Evolutionary conservation across 306 rosid genomes (phyloP), one percentile per base, ranked within the genome.

Genomic region (Pyrus bretschneideri): DNA sequence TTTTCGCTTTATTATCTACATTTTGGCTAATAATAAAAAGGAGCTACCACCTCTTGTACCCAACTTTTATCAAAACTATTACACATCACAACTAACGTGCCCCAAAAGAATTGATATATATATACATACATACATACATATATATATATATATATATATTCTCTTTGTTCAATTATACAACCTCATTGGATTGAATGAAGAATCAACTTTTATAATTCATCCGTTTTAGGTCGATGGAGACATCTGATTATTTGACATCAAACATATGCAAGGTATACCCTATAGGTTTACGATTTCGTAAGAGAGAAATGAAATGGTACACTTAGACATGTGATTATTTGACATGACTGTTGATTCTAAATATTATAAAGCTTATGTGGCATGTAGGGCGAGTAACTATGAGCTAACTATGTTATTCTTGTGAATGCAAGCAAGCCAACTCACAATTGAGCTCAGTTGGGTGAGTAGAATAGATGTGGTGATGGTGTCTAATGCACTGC

Each of bases 1-100:
- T 23, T 79, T 67, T 21, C 61, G 51, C 80, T 80, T 80, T 80
- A 69, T 61, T 21, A 51, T 76, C 64, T 3, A 75, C 67, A 72
- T 62, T 69, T 62, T 70, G 80, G 49, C 76, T 29, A 71, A 42
- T 44, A 67, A 69, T 73, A 73, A 13, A 66, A 60, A 42, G 65
- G 40, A 19, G 11, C 61, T n/a, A 21, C 35, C 4, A 2, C 22
- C 67, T 38, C 66, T 25, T 25, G 19, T 27, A 22, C 51, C 33
- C 10, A 25, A 15, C 63, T 27, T 75, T 75, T 75, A 51, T 65
- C 40, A 6, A 64, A 66, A 66, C 55, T 58, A 52, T 59, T 59
- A 29, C 63, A 11, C 63, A 22, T 58, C 15, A 59, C 64, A 59
- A 59, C 29, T 59, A 65, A 65, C 23, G 65, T 65, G 55, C 71